Evolutionary conservation across 192 early-diverging fungal species (phyloP).

Genomic region (Dimargaris xerosporica): DNA sequence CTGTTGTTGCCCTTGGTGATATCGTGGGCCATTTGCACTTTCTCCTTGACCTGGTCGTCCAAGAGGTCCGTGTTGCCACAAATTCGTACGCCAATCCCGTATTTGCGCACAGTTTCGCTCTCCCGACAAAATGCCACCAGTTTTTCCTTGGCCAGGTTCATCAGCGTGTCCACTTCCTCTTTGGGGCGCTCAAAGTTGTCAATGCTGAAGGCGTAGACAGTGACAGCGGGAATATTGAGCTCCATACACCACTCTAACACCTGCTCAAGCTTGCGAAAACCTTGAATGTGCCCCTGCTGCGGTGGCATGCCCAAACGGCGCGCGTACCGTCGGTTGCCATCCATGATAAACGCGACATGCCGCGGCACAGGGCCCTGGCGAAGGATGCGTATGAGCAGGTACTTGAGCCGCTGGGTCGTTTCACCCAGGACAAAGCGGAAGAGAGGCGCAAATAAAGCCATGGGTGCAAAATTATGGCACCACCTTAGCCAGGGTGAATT

Average conservation of each 20-base stretch:
- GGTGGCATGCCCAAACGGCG: conserved; percentile 38
- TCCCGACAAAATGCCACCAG: conserved; percentile 51
- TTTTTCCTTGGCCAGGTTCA: conserved; percentile 63
- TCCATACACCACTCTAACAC: conserved; percentile 82
- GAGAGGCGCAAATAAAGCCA: neutral
- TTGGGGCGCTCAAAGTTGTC: conserved; percentile 88
- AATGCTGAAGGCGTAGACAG: conserved; percentile 94
- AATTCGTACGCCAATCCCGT: conserved; percentile 64
- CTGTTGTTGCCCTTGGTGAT: conserved; percentile 45
- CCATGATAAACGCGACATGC: conserved; percentile 94
- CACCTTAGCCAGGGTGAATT: no score
- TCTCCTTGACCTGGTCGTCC: conserved; percentile 39
- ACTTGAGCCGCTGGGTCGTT: conserved; percentile 6
- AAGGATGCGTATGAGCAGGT: conserved; percentile 20
- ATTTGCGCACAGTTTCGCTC: conserved; percentile 56
- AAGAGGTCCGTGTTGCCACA: conserved; percentile 61
- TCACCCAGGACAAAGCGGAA: neutral
- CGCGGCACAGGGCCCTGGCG: conserved; percentile 64
- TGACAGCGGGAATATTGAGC: conserved; percentile 71
- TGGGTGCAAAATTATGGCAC: neutral
- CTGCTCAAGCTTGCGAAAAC: conserved; percentile 60
- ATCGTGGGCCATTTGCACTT: conserved; percentile 43
- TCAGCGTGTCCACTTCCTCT: conserved; percentile 73
- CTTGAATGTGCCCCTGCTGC: conserved; percentile 59
- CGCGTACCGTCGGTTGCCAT: conserved; percentile 92